Evolutionary conservation across 352 stramenopile species (phyloP).

Genomic region (Aphanomyces invadans): DNA sequence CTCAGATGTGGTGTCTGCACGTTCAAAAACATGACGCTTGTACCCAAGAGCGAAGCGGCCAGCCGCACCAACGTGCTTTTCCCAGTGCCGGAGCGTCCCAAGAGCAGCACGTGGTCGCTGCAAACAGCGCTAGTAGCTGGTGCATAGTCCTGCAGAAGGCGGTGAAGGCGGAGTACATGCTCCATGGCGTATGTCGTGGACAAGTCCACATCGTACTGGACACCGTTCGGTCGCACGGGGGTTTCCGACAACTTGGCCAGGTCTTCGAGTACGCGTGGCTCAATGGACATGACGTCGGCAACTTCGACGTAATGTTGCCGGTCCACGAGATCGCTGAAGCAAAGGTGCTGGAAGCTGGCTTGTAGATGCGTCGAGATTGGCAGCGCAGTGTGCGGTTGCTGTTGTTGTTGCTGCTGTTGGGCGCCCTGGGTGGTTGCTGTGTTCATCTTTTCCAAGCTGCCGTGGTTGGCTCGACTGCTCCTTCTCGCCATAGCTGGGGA

Average conservation of each 20-base stretch:
- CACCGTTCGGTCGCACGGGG: neutral
- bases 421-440: neutral
- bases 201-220: slow-evolving; percentile 26
- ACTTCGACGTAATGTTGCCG: slow-evolving; percentile 8
- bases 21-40: slow-evolving; percentile 29
- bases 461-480: neutral
- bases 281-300: neutral
- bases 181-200: slow-evolving; percentile 37
- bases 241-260: slow-evolving; percentile 16
- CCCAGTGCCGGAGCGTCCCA: slow-evolving; percentile 41
- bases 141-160: slow-evolving; percentile 30
- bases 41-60: slow-evolving; percentile 48
- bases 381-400: neutral
- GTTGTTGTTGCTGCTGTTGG: neutral
- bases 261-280: neutral
- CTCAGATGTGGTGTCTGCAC: slow-evolving; percentile 1
- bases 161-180: slow-evolving; percentile 44
- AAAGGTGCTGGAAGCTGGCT: slow-evolving; percentile 11
- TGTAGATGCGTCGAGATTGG: neutral
- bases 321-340: neutral
- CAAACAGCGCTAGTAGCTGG: slow-evolving; percentile 15
- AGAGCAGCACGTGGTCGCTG: slow-evolving; percentile 34
- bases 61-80: slow-evolving; percentile 46
- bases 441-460: slow-evolving; percentile 19
- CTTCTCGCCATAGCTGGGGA: neutral